Percentiles rank a stretch among this genome's conserved stretches.
phyloP scores from a whole-genome alignment of 1,284 basidiomycete genomes.

The Erythrobasidium hasegawianum region DNA sequence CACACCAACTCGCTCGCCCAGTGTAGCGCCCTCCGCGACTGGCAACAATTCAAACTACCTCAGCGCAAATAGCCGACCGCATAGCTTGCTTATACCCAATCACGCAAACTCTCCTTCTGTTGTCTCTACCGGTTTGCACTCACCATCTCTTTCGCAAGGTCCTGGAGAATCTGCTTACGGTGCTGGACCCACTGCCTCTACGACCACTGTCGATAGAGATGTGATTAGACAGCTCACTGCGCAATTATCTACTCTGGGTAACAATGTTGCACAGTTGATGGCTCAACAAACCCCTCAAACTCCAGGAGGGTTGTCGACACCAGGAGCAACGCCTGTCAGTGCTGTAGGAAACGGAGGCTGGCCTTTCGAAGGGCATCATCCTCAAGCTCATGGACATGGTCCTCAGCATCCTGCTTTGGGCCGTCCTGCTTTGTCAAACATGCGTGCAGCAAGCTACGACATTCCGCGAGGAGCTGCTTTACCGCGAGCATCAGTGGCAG shows the following conservation, averaged over 20 bases:
- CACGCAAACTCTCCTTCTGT: conserved; percentile 9
- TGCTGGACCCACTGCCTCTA: not conserved
- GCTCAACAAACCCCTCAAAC: conserved; percentile 25
- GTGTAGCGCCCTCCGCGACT: conserved; percentile 23
- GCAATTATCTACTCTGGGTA: conserved; percentile 32
- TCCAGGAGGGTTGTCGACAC: not conserved
- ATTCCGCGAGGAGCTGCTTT: conserved; percentile 27
- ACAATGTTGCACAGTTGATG: conserved; percentile 35
- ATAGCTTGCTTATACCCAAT: conserved; percentile 25
- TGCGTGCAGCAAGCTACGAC: conserved; percentile 20
- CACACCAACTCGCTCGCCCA: conserved; percentile 31
- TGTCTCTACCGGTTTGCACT: conserved; percentile 15
- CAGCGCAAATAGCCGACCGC: conserved; percentile 16
- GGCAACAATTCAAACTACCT: conserved; percentile 20
- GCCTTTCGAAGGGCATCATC: conserved; percentile 4
- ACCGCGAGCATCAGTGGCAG: conserved; percentile 8
- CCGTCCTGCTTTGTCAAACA: conserved; percentile 10
- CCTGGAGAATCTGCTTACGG: conserved; percentile 18
- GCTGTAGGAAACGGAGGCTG: not conserved
- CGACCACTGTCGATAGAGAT: conserved; percentile 15
- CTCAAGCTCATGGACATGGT: conserved; percentile 3
- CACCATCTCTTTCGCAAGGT: conserved; percentile 15
- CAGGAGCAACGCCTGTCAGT: conserved; percentile 1
- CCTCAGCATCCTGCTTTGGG: conserved; percentile 20
- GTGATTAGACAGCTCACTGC: conserved; percentile 34